phyloP scores from a whole-genome alignment of 345 rosid genomes.

The rapeseed (Brassica napus) region Da-Ae NC_063448.1:53125001-53125500 shows the following conservation, averaged over 20 bases:
- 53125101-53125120: conserved; percentile 2
- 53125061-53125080: background rate
- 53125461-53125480: conserved; percentile 25
- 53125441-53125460: conserved; percentile 20
- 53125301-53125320: background rate
- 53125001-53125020: conserved; percentile 40
- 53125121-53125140: conserved; percentile 7
- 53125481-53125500: conserved; percentile 40
- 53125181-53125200: background rate
- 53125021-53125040: conserved; percentile 35
- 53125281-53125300: background rate
- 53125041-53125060: conserved; percentile 22
- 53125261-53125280: background rate
- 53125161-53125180: background rate
- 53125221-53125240: background rate
- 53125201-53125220: background rate
- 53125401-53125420: conserved; percentile 27
- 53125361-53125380: background rate
- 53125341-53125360: background rate
- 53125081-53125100: background rate
- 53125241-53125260: background rate
- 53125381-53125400: conserved; percentile 13
- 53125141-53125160: background rate
- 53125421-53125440: conserved; percentile 32
- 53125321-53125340: background rate